Evolutionary conservation across 768 basidiomycete genomes (phyloP).

Genomic region (Goffeauzyma gilvescens): DNA sequence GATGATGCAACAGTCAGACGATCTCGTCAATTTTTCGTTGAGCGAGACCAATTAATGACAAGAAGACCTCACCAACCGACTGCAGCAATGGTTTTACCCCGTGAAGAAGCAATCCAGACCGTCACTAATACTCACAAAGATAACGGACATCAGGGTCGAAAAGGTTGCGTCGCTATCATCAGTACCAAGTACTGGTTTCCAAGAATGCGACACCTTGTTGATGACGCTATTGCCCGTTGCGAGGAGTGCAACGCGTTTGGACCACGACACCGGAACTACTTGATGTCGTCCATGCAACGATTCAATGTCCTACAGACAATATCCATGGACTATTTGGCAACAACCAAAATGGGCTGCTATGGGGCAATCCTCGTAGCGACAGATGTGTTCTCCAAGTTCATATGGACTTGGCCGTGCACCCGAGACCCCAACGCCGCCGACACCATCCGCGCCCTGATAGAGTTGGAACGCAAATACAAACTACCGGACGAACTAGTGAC

Average conservation of each 20-base stretch:
- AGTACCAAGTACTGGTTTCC: slow-evolving; percentile 4
- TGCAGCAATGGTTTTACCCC: not conserved
- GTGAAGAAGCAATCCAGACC: not conserved
- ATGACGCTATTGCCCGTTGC: not conserved
- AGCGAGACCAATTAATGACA: slow-evolving; percentile 6
- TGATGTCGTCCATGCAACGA: not conserved
- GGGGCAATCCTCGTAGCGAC: not conserved
- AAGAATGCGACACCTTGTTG: slow-evolving; percentile 1
- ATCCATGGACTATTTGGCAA: not conserved
- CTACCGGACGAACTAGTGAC: not conserved
- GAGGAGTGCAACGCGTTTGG: not conserved
- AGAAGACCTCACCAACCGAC: not conserved
- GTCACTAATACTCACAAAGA: not conserved
- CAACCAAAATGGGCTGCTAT: not conserved
- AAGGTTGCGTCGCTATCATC: not conserved
- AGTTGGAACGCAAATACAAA: not conserved
- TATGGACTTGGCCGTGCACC: slow-evolving; percentile 1
- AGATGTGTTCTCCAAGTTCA: not conserved
- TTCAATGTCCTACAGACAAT: not conserved
- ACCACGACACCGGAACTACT: not conserved
- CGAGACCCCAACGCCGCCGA: not conserved
- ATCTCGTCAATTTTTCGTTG: slow-evolving; percentile 2
- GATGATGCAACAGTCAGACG: not conserved
- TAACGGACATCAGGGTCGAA: slow-evolving; percentile 5
- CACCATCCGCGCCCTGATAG: not conserved